Percentiles rank a stretch among this genome's conserved stretches.
Conservation (phyloP, 352 stramenopile genomes). For the Pythium insidiosum region DNA sequence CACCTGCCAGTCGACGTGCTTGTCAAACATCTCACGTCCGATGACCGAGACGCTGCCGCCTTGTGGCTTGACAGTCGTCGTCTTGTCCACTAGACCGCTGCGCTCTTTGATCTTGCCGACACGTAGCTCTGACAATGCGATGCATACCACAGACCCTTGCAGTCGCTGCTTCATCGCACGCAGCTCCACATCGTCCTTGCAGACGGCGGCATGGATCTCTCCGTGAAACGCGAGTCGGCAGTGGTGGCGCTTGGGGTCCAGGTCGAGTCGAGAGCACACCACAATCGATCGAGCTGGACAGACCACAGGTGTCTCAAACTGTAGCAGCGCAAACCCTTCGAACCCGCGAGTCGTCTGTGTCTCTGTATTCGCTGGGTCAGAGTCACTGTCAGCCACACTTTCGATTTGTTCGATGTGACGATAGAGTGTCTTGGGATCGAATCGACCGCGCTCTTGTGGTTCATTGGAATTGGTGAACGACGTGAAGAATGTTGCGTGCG, state of each 20-base stretch:
- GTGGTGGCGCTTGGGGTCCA: conserved; percentile 43
- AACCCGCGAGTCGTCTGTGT: not conserved
- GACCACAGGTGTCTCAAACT: conserved; percentile 61
- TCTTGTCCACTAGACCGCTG: conserved; percentile 55
- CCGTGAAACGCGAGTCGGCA: conserved; percentile 77
- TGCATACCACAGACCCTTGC: not conserved
- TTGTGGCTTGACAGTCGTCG: conserved; percentile 11
- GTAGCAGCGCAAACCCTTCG: conserved; percentile 42
- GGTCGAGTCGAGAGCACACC: conserved; percentile 70
- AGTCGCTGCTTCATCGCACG: not conserved
- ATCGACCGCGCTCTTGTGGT: conserved; percentile 6
- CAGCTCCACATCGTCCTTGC: conserved; percentile 4
- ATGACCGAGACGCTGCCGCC: conserved; percentile 24
- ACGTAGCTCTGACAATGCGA: conserved; percentile 23
- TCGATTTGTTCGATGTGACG: conserved; percentile 32
- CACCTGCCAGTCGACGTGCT: conserved; percentile 60
- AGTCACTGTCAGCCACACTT: conserved; percentile 2
- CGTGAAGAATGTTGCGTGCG: conserved; percentile 54
- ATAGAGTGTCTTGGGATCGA: conserved; percentile 32
- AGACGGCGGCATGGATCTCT: conserved; percentile 30
- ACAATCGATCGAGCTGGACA: conserved; percentile 40
- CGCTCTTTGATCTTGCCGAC: conserved; percentile 64
- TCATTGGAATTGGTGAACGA: conserved; percentile 2
- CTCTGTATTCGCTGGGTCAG: not conserved
- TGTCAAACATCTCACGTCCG: conserved; percentile 69